phyloP scores from a whole-genome alignment of 1,284 basidiomycete species.

The Marasmius tenuissimus region DNA sequence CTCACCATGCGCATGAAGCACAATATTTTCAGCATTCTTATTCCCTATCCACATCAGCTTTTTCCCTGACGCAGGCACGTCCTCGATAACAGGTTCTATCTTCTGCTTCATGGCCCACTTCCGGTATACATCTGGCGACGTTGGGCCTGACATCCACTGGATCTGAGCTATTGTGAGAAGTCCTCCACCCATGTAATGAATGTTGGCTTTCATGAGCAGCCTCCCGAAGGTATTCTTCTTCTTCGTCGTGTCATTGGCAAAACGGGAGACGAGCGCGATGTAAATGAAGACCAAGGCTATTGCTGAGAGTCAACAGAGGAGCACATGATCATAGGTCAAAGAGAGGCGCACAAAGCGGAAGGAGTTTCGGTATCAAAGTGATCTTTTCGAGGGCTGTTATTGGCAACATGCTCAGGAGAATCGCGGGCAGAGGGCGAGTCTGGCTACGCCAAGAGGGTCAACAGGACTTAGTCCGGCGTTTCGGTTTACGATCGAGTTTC shows the following conservation, averaged over 20 bases:
- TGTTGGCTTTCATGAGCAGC: not conserved
- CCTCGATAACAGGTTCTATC: conserved; percentile 20
- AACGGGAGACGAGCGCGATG: conserved; percentile 2
- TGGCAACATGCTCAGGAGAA: too few species aligned
- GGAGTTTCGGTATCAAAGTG: not conserved
- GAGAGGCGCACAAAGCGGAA: not conserved
- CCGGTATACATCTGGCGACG: conserved; percentile 11
- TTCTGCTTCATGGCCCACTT: conserved; percentile 27
- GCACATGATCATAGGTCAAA: not conserved
- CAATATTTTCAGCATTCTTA: conserved; percentile 33
- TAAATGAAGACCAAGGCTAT: not conserved
- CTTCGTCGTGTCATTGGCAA: not conserved
- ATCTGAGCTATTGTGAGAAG: not conserved
- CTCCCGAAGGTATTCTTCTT: conserved; percentile 4
- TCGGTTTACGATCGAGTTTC: too few species aligned
- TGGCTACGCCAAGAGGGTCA: too few species aligned
- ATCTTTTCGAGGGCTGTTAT: not conserved
- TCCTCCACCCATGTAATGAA: not conserved
- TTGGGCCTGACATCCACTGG: conserved; percentile 1
- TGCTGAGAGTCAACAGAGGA: not conserved
- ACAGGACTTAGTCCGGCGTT: too few species aligned
- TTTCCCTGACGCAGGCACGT: not conserved
- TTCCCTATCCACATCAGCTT: conserved; percentile 37
- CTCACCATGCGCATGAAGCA: conserved; percentile 39
- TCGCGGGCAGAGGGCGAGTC: too few species aligned